Evolutionary conservation across 192 early-diverging fungal genomes (phyloP).

Genomic region (Coemansia sp.): DNA sequence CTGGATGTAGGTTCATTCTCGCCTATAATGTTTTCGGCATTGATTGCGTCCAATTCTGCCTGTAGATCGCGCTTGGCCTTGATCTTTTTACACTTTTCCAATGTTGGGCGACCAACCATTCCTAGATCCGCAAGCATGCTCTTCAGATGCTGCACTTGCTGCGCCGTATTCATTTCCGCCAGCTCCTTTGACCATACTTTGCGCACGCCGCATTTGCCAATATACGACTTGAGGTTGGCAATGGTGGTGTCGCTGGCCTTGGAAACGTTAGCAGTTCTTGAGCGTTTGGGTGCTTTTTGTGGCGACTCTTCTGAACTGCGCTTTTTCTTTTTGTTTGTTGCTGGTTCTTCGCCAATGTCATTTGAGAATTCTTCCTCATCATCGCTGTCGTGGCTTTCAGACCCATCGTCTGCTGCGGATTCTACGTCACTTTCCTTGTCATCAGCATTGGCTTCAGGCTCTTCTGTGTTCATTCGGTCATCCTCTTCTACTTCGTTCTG

Average conservation of each 20-base stretch:
- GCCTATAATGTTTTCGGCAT: slow-evolving; percentile 29
- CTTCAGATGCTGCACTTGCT: slow-evolving; percentile 54
- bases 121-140: slow-evolving; percentile 47
- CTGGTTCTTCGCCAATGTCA: slow-evolving; percentile 17
- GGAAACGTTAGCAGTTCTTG: slow-evolving; percentile 14
- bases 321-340: slow-evolving; percentile 5
- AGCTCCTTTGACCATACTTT: slow-evolving; percentile 56
- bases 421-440: neutral
- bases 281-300: too few species aligned
- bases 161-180: slow-evolving; percentile 32
- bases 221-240: slow-evolving; percentile 44
- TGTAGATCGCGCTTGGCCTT: slow-evolving; percentile 57
- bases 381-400: neutral
- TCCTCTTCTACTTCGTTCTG: neutral
- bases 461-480: neutral
- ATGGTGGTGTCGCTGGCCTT: slow-evolving; percentile 22
- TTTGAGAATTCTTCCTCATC: slow-evolving; percentile 19
- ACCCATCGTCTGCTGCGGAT: neutral
- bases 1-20: slow-evolving; percentile 3
- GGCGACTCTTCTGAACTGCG: slow-evolving; percentile 2
- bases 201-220: slow-evolving; percentile 49
- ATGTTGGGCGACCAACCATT: slow-evolving; percentile 56
- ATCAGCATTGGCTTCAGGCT: neutral
- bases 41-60: slow-evolving; percentile 54
- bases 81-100: slow-evolving; percentile 59